Percentiles rank a stretch among this genome's conserved stretches.
Evolutionary conservation across 306 rosid genomes (phyloP).

Genomic region (Cyamopsis tetragonoloba): DNA sequence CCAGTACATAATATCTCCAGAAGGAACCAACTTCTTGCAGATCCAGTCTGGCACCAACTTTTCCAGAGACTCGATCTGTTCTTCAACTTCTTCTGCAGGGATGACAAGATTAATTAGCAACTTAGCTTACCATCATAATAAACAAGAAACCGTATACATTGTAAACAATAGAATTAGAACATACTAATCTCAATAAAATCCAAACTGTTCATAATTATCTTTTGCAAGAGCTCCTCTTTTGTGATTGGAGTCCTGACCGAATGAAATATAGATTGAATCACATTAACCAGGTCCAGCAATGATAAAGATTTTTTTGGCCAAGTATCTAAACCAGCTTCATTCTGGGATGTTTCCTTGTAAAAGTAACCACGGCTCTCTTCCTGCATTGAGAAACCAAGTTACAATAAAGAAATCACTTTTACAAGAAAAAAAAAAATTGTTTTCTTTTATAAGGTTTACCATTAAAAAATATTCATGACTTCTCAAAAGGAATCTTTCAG

Average conservation of each 20-base stretch:
- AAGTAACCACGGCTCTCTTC: conserved; percentile 21
- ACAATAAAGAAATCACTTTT: neutral
- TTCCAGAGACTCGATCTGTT: conserved; percentile 46
- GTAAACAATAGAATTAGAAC: conserved; percentile 18
- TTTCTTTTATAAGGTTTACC: neutral
- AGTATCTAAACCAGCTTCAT: conserved; percentile 18
- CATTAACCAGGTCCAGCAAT: conserved; percentile 48
- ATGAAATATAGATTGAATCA: conserved; percentile 48
- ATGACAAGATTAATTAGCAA: conserved; percentile 21
- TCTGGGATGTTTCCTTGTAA: conserved; percentile 25
- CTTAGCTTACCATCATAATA: conserved; percentile 12
- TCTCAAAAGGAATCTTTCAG: neutral
- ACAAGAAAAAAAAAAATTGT: neutral
- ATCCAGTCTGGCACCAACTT: conserved; percentile 62
- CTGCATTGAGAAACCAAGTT: conserved; percentile 31
- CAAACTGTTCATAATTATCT: conserved; percentile 52
- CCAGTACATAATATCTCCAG: conserved; percentile 53
- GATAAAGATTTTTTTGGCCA: conserved; percentile 13
- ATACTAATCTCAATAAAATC: conserved; percentile 57
- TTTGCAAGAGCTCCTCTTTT: conserved; percentile 69
- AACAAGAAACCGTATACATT: conserved; percentile 2
- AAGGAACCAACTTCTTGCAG: conserved; percentile 36
- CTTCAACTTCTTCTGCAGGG: conserved; percentile 60
- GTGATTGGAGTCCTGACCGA: conserved; percentile 53
- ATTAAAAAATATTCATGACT: neutral